These are phyloP conservation scores for Tetradesmus obliquus DNA, from an alignment of 139 green algal species.

Conservation along the genomic window DNA sequence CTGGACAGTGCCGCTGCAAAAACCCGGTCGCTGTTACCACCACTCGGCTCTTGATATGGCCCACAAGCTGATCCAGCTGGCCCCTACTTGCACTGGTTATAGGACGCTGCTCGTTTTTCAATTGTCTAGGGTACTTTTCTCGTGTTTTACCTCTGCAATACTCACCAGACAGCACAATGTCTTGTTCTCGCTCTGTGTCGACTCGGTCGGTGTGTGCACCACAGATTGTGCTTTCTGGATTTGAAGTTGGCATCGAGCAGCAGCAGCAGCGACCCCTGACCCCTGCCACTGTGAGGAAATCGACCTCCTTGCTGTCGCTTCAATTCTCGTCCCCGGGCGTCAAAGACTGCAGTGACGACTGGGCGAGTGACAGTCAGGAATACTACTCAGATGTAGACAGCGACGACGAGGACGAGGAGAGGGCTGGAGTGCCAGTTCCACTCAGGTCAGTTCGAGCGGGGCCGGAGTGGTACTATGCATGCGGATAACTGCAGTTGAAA, in stretches of 20 bases:
- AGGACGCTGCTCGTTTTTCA: not conserved
- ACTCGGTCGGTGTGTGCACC: not conserved
- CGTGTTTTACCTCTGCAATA: not conserved
- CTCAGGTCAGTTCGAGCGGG: not conserved
- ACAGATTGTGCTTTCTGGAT: not conserved
- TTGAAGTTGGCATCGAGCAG: not conserved
- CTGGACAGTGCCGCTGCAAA: too few relatives aligned
- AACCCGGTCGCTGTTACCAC: not conserved
- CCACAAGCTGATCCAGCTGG: not conserved
- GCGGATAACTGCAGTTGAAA: not conserved
- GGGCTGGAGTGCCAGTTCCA: not conserved
- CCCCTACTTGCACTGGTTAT: not conserved
- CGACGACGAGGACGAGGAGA: constrained; percentile 8
- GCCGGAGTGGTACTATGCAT: not conserved
- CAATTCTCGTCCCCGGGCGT: not conserved
- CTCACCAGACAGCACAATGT: not conserved
- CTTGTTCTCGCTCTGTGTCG: not conserved
- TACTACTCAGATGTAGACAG: not conserved
- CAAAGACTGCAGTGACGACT: not conserved
- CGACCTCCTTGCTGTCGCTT: not conserved
- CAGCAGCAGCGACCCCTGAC: not conserved
- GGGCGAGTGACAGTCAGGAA: not conserved
- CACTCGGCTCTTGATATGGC: not conserved
- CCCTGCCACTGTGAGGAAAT: not conserved
- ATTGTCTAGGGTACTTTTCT: not conserved